Percentiles rank a stretch among this genome's conserved stretches.
These are phyloP conservation scores for Murraya paniculata DNA, from an alignment of 345 rosid species.

Conservation along the genomic window DNA sequence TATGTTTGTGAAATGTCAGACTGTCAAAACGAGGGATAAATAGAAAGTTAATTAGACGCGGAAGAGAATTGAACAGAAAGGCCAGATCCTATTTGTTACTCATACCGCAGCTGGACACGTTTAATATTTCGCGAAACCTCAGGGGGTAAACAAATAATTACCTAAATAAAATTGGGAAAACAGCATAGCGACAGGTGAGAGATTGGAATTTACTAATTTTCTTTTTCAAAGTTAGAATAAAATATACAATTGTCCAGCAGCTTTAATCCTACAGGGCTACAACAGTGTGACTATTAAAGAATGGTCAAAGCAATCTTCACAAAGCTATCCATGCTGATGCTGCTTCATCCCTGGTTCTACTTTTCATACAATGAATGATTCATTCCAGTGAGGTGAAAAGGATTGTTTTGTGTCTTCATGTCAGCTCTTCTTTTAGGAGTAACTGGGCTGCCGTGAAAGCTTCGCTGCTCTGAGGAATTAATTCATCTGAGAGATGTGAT, in stretches of 20 bases:
- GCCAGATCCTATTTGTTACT: background rate
- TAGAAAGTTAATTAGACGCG: too few relatives aligned
- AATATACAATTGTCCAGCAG: background rate
- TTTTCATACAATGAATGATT: background rate
- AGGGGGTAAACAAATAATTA: background rate
- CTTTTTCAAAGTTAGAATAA: background rate
- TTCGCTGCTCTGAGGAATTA: background rate
- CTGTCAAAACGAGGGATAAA: too few relatives aligned
- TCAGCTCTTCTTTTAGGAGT: background rate
- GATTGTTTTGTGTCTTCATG: background rate
- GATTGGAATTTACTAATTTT: background rate
- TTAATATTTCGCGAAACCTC: background rate
- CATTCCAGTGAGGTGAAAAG: background rate
- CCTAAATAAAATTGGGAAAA: background rate
- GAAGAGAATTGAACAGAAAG: background rate
- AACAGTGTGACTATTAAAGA: background rate
- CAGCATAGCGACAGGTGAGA: background rate
- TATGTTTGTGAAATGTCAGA: too few relatives aligned
- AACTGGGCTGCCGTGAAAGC: background rate
- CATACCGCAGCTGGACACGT: background rate
- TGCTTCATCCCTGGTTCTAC: background rate
- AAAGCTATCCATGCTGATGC: background rate
- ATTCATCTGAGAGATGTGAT: slow-evolving; percentile 12
- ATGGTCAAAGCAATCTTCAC: background rate
- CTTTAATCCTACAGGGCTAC: background rate